Base-by-base conservation (phyloP, 306 rosid genomes). In the Biancaea sappan region DNA sequence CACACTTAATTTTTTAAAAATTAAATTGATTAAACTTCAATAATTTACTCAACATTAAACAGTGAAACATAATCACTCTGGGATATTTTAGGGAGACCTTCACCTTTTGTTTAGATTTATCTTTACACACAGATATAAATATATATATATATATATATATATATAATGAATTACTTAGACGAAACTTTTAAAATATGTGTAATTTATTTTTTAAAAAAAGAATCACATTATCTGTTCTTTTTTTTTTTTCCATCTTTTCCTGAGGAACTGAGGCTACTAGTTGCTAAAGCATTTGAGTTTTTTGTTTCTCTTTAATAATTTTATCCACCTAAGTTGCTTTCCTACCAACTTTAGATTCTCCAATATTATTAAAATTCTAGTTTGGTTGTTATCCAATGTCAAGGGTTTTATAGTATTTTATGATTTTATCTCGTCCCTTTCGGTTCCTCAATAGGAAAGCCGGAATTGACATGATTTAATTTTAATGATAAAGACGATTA, bases 361-460 rank as follows among this genome's bases (percentile, higher is more conserved):
- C 73, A 68, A 77, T 56, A 50, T 74, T 72, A 77, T 73, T 77
- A 67, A 28, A 58, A 28, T 69, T 73, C 35, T 53, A 32, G 69
- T 66, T 73, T 43, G 61, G 61, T 73, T 43, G 40, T 29, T 70
- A 14, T 71, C 65, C 57, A 22, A 53, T 62, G n/a, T 63, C 73
- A 69, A 52, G 61, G 15, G 75, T 31, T 24, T 43, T 69, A 18
- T 31, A 58, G n/a, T 83, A 32, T 72, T 66, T 52, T 70, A 72
- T 78, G 35, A 4, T 72, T 66, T 52, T 70, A 72, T 78, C 35
- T 2, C 4, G 32, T 60, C 60, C 58, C 76, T 81, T 73, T 84
- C 75, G 56, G 71, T 79, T 72, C 51, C 84, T 69, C 43, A 32
- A 35, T 74, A 43, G 73, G 74, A 54, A 74, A 56, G 43, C 75